Evolutionary conservation across 805 yeast species (phyloP), one percentile per base, ranked within the genome.

Genomic region (Saccharomyces kudriavzevii): DNA sequence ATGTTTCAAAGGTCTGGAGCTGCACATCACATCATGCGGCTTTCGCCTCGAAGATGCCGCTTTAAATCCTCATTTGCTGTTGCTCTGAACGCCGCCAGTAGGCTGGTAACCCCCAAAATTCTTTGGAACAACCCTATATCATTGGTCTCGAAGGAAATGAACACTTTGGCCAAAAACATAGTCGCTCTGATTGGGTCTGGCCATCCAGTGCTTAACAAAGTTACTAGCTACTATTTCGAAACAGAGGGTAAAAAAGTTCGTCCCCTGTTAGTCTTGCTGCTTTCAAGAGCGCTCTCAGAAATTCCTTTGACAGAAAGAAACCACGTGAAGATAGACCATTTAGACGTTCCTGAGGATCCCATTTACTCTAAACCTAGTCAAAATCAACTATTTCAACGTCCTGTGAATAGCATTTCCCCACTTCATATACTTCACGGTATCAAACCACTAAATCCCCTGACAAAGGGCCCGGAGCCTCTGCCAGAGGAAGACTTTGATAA

Each of bases 191-290:
- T 92, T 54, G 97, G 98, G 1, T 85, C 95, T 0, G 96, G 97
- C 1, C 97, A 92, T 66, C 97, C 98, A 1, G 85, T 94, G 10
- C 76, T 92, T 56, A 91, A 92, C 71, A 78, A 95, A 60, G 96
- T 92, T 3, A 85, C 96, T n/a, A 82, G 89, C 35, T 94, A 94
- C 73, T 94, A 94, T 72, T 94, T 94, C 62, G 96, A 91, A 70
- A 88, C 94, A 20, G 96, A 92, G 66, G 98, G 99, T 5, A 94
- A 94, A 70, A 95, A 91, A 66, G 89, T 94, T 20, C 78, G 99
- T 54, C 99, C 99, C 1, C 73, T 94, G 59, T 80, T 94, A 55
- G 98, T 94, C 11, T 74, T 94, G 54, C 73, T 94, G 49, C 74
- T 94, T 51, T 82, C 95, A 35, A 86, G 89, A 63, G 94, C 97